Percentiles rank a stretch among this genome's conserved stretches.
Evolutionary conservation across 2,329 filamentous ascomycete species (phyloP).

Genomic region (Ophiocordyceps sinensis): DNA sequence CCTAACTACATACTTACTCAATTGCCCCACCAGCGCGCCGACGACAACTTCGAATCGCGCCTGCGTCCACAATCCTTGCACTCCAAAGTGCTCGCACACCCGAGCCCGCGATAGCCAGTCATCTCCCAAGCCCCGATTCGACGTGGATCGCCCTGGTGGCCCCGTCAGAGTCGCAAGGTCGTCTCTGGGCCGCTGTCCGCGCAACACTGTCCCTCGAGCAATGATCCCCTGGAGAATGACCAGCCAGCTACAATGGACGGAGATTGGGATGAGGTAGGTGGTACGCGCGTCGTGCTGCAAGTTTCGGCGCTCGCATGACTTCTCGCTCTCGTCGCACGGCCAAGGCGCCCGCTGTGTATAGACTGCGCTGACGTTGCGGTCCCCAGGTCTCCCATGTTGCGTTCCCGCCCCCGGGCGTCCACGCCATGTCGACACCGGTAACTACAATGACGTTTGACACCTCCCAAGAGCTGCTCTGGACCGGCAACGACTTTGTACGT

Average conservation of each 20-base stretch:
- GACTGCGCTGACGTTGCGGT: conserved; percentile 4
- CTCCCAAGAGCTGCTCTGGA: conserved; percentile 81
- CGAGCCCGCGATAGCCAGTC: too few species aligned
- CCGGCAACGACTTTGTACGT: conserved; percentile 75
- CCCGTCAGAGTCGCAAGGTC: conserved; percentile 3
- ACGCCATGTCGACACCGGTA: conserved; percentile 55
- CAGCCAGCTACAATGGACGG: conserved; percentile 41
- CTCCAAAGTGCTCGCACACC: not conserved
- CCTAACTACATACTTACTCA: too few species aligned
- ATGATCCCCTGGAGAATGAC: conserved; percentile 22
- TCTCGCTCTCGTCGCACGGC: not conserved
- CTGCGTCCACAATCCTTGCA: not conserved
- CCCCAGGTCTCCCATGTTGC: conserved; percentile 63
- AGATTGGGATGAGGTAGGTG: conserved; percentile 49
- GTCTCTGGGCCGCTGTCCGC: conserved; percentile 1
- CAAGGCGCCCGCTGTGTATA: not conserved
- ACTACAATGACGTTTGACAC: conserved; percentile 82
- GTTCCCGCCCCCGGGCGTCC: conserved; percentile 62
- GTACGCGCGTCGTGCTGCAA: not conserved
- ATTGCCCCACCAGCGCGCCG: not conserved
- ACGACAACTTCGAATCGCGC: not conserved
- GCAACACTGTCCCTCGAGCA: conserved; percentile 7
- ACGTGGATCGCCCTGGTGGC: conserved; percentile 1
- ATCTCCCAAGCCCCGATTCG: not conserved
- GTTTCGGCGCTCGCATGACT: not conserved